Conservation (phyloP, 2,329 filamentous ascomycete genomes). For the Scedosporium boydii region DNA sequence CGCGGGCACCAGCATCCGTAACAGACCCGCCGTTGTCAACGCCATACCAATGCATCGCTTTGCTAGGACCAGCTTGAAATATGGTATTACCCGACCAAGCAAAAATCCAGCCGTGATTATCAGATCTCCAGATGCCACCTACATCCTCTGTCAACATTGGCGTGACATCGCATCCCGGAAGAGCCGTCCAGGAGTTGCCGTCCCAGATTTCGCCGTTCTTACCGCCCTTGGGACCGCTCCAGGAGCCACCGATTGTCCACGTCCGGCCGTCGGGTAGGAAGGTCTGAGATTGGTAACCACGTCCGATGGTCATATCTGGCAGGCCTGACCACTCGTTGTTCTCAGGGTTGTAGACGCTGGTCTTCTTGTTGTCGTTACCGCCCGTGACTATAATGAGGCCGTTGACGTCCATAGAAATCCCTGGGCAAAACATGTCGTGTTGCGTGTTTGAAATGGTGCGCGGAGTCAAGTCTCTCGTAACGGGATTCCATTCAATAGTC, state of each 20-base stretch:
- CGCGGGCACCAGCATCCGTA: constrained; percentile 26
- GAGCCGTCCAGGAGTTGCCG: constrained; percentile 32
- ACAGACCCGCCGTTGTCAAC: constrained; percentile 31
- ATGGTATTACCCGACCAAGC: constrained; percentile 35
- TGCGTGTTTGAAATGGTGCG: constrained; percentile 28
- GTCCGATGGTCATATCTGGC: constrained; percentile 32
- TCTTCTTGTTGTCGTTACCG: constrained; percentile 36
- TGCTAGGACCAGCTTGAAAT: constrained; percentile 46
- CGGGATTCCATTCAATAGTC: constrained; percentile 1
- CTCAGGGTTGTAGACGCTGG: constrained; percentile 35
- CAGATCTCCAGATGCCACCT: constrained; percentile 37
- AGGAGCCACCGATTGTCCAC: constrained; percentile 49
- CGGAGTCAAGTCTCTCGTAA: constrained; percentile 16
- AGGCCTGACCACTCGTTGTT: constrained; percentile 27
- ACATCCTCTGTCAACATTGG: constrained; percentile 40
- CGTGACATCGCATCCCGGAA: constrained; percentile 31
- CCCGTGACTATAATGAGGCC: constrained; percentile 44
- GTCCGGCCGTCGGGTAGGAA: constrained; percentile 42
- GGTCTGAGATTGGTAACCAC: constrained; percentile 43
- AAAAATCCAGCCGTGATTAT: constrained; percentile 24
- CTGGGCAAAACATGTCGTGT: constrained; percentile 50
- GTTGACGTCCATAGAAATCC: constrained; percentile 37
- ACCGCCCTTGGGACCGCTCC: constrained; percentile 32
- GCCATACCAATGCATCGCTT: constrained; percentile 47
- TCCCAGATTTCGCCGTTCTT: constrained; percentile 50